Evolutionary conservation across 805 yeast species (phyloP), one percentile per base, ranked within the genome.

Genomic region (Saccharomyces kudriavzevii): DNA sequence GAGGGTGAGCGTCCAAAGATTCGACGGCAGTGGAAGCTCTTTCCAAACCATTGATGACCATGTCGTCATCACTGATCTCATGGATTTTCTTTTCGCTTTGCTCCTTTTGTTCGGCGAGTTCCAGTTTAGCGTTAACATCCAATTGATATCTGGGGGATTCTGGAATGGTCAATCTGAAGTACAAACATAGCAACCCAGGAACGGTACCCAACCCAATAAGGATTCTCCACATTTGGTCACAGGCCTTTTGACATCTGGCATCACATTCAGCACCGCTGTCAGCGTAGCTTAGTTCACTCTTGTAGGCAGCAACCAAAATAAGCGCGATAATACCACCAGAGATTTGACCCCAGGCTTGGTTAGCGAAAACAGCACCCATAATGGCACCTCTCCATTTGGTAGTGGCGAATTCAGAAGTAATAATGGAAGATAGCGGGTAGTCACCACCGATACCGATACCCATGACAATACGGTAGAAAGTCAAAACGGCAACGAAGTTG

Each of bases 361-460:
- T 90, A 54, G 97, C 92, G 72, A 91, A 91, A 54, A 89, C 96
- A 28, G 96, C 96, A 68, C 88, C 90, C 96, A 89, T 89, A 64
- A 89, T 89, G 60, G 96, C 96, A 80, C 97, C 97, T 83, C 97
- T 87, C 96, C 96, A 89, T 73, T 87, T 89, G 60, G 96, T 89
- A 55, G 96, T 88, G 27, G 96, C 80, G 66, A 89, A 89, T 77
- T 89, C 97, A 54, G 96, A 85, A 9, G 96, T 85, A 60, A 89
- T 89, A 70, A 89, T 85, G n/a, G 96, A 88, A 17, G 96, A 88
- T 65, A 90, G 78, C 61, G 97, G 96, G 71, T 89, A 89, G 76
- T 89, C 97, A 79, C 96, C 97, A 77, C 97, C 97, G 63, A 89
- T 90, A 82, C 97, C 97, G 64, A 90, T 85, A 78, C 97, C 97